Evolutionary conservation across 306 rosid species (phyloP).

Genomic region (Castanea mollissima): DNA sequence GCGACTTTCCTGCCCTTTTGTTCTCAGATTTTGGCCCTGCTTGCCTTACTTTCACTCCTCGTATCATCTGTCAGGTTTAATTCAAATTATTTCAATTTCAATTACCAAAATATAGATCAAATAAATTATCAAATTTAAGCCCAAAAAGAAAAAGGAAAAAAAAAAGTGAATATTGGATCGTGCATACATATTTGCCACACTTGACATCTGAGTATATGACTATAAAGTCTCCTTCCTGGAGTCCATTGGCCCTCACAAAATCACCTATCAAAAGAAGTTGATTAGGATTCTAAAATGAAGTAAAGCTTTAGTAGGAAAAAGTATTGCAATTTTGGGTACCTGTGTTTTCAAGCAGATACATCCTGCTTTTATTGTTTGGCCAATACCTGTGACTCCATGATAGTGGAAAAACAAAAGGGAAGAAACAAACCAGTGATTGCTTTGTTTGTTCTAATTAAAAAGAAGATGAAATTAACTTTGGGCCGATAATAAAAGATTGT

Average conservation of each 20-base stretch:
- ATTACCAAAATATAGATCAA: background rate
- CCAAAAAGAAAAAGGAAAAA: background rate
- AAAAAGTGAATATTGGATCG: background rate
- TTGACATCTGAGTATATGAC: constrained; percentile 89
- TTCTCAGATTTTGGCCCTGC: constrained; percentile 63
- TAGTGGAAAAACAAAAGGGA: constrained; percentile 2
- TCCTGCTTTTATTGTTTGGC: constrained; percentile 99
- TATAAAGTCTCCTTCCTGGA: constrained; percentile 97
- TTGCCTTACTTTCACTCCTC: constrained; percentile 96
- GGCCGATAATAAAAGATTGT: background rate
- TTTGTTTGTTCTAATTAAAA: background rate
- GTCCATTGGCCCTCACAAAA: constrained; percentile 97
- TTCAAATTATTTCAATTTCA: background rate
- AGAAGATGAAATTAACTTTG: background rate
- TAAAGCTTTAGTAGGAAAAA: background rate
- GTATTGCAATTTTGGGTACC: constrained; percentile 39
- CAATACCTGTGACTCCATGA: constrained; percentile 85
- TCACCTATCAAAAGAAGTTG: constrained; percentile 49
- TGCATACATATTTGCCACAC: constrained; percentile 78
- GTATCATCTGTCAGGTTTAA: constrained; percentile 56
- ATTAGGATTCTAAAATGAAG: background rate
- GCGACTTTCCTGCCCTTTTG: constrained; percentile 62
- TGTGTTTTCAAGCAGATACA: constrained; percentile 98
- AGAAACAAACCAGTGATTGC: constrained; percentile 16
- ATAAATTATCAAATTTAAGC: background rate